A percentile compares a stretch with the other conserved stretches of the same genome.
phyloP scores from a whole-genome alignment of 352 stramenopile species.

The Achlya hypogyna region DNA sequence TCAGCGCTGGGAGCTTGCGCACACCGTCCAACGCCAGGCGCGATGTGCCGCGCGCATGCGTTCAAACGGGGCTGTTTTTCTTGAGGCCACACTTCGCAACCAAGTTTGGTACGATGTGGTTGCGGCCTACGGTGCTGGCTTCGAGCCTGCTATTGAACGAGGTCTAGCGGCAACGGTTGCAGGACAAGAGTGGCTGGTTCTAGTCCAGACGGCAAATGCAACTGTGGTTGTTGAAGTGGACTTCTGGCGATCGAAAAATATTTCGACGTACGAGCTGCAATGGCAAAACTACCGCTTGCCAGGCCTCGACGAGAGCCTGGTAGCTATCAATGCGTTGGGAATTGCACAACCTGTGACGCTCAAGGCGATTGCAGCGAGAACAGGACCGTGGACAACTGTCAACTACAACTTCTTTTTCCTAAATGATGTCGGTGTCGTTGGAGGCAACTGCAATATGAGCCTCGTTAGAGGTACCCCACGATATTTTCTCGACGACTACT shows the following conservation, averaged over 20 bases:
- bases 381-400: not conserved
- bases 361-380: not conserved
- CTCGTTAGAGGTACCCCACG: not conserved
- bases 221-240: not conserved
- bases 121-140: not conserved
- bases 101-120: not conserved
- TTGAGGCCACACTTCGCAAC: not conserved
- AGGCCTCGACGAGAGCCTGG: not conserved
- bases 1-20: conserved; percentile 1
- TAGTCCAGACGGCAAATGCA: not conserved
- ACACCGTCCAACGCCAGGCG: not conserved
- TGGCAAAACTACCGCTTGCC: not conserved
- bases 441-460: not conserved
- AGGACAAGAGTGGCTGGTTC: not conserved
- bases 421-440: not conserved
- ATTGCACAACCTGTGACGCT: not conserved
- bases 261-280: not conserved
- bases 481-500: not conserved
- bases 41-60: not conserved
- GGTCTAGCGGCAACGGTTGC: not conserved
- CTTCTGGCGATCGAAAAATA: not conserved
- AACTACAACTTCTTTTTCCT: not conserved
- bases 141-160: not conserved
- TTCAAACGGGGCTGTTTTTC: not conserved
- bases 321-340: not conserved